Evolutionary conservation across 306 rosid genomes (phyloP).

Genomic region (Mimosa pudica): DNA sequence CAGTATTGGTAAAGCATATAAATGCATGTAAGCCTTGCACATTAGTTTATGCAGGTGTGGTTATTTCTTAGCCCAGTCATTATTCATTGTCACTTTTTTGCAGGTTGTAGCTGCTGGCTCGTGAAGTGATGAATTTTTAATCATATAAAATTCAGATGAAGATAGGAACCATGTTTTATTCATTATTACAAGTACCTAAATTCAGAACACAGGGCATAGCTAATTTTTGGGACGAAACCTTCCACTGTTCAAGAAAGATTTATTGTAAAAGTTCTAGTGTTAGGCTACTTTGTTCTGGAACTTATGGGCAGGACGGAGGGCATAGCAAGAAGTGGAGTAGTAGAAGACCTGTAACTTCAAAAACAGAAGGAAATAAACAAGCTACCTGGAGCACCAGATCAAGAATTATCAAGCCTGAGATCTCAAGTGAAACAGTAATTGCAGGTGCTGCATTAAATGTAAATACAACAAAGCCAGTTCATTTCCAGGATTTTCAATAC

Average conservation of each 20-base stretch:
- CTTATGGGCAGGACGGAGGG: conserved; percentile 61
- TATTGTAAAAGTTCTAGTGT: conserved; percentile 43
- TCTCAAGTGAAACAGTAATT: conserved; percentile 56
- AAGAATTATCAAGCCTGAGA: conserved; percentile 52
- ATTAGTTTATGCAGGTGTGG: not conserved
- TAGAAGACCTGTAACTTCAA: conserved; percentile 65
- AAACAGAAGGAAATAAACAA: conserved; percentile 57
- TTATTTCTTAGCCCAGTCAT: not conserved
- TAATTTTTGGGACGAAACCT: conserved; percentile 60
- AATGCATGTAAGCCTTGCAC: conserved; percentile 18
- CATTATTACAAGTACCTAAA: conserved; percentile 69
- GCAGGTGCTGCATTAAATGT: conserved; percentile 50
- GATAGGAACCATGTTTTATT: conserved; percentile 64
- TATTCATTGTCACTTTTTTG: conserved; percentile 30
- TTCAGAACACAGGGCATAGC: conserved; percentile 59
- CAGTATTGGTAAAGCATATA: not conserved
- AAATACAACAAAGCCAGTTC: conserved; percentile 54
- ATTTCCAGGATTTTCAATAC: conserved; percentile 51
- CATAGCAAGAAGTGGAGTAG: conserved; percentile 68
- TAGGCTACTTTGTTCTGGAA: conserved; percentile 51
- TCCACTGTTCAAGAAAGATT: conserved; percentile 49
- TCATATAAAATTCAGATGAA: conserved; percentile 54
- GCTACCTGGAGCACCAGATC: conserved; percentile 45
- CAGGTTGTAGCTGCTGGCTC: conserved; percentile 52
- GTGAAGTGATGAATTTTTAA: conserved; percentile 37